These are phyloP conservation scores for Phytophthora agathidicida DNA, from an alignment of 352 stramenopile species.

Conservation along the genomic window DNA sequence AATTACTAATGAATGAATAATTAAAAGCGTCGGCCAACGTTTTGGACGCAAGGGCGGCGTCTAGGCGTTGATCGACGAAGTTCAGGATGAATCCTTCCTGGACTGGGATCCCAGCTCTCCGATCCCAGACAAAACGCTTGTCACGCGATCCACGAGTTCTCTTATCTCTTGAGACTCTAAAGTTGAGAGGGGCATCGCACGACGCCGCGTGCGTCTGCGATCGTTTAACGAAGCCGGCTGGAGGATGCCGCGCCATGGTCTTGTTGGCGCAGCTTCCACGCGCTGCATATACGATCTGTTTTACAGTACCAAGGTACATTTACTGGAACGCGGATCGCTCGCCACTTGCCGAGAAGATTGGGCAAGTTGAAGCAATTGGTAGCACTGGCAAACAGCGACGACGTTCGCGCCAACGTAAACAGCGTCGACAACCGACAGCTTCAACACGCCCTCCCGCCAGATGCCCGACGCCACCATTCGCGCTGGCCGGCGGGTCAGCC, in stretches of 20 bases:
- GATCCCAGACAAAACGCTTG: slow-evolving; percentile 5
- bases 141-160: slow-evolving; percentile 7
- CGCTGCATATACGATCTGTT: slow-evolving; percentile 14
- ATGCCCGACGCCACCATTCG: slow-evolving; percentile 9
- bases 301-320: slow-evolving; percentile 14
- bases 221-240: background rate
- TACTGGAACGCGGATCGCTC: background rate
- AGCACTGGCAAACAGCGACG: background rate
- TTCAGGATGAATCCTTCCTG: slow-evolving; percentile 6
- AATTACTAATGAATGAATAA: no score
- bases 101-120: slow-evolving; percentile 5
- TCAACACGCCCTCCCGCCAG: slow-evolving; percentile 12
- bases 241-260: background rate
- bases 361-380: slow-evolving; percentile 10
- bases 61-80: background rate
- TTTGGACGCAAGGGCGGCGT: no score
- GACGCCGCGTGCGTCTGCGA: background rate
- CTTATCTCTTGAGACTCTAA: slow-evolving; percentile 6
- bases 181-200: background rate
- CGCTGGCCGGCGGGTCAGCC: slow-evolving; percentile 8
- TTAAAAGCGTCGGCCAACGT: no score
- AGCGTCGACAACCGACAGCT: slow-evolving; percentile 11
- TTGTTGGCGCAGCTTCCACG: background rate
- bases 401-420: slow-evolving; percentile 9
- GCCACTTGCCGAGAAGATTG: background rate